Evolutionary conservation across 371 early-diverging fungal species (phyloP).

Genomic region (Actinomortierella wolfii): DNA sequence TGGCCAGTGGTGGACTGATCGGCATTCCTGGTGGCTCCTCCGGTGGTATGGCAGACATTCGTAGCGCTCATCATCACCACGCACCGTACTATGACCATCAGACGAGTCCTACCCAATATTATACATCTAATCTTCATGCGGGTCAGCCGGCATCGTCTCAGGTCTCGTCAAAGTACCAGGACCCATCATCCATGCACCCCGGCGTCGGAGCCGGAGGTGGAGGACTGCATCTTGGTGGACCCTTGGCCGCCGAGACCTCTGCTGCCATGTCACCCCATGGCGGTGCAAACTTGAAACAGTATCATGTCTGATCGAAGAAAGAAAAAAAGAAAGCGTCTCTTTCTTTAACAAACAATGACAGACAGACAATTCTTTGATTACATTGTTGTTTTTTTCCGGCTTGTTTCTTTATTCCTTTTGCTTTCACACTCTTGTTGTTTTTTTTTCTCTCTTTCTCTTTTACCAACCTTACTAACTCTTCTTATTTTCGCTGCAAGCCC

Average conservation of each 20-base stretch:
- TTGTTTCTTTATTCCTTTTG: no score
- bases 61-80: conserved; percentile 29
- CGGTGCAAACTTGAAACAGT: conserved; percentile 39
- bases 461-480: not conserved
- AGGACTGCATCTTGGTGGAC: conserved; percentile 25
- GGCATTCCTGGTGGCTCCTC: conserved; percentile 20
- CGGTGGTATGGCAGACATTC: conserved; percentile 21
- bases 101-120: conserved; percentile 29
- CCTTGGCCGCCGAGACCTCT: conserved; percentile 33
- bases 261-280: conserved; percentile 21
- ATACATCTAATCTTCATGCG: not conserved
- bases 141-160: conserved; percentile 11
- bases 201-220: conserved; percentile 10
- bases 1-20: conserved; percentile 36
- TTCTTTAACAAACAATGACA: not conserved
- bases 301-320: conserved; percentile 3
- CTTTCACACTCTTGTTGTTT: no score
- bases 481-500: conserved; percentile 3
- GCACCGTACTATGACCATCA: conserved; percentile 35
- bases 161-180: conserved; percentile 50
- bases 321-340: not conserved
- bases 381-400: no score
- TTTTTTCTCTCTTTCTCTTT: no score
- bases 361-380: no score
- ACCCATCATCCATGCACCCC: conserved; percentile 39